phyloP scores from a whole-genome alignment of 2,329 filamentous ascomycete species.

The Zymoseptoria passerinii region DNA sequence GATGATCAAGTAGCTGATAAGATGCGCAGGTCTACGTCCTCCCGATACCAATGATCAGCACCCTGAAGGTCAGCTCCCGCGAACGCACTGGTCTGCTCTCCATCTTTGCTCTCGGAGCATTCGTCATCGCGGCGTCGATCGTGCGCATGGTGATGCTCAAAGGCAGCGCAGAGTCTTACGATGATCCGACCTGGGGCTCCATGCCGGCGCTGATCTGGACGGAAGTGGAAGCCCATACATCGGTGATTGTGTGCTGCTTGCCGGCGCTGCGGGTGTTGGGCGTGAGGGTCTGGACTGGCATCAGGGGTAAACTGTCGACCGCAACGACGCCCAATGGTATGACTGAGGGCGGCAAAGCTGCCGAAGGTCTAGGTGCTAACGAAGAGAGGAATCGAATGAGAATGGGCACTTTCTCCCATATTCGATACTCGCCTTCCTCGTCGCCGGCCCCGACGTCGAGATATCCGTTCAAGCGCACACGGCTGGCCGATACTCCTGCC shows the following conservation, averaged over 20 bases:
- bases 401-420: background rate
- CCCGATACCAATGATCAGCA: conserved; percentile 22
- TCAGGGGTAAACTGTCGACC: background rate
- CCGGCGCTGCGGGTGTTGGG: conserved; percentile 12
- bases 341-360: background rate
- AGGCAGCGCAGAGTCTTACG: conserved; percentile 10
- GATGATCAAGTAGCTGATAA: background rate
- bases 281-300: background rate
- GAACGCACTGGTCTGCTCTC: conserved; percentile 19
- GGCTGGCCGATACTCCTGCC: background rate
- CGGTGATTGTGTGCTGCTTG: conserved; percentile 21
- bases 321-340: background rate
- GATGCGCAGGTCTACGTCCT: conserved; percentile 20
- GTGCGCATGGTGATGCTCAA: conserved; percentile 20
- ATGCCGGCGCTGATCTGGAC: conserved; percentile 21
- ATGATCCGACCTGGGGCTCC: conserved; percentile 21
- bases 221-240: conserved; percentile 21
- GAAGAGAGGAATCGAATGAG: background rate
- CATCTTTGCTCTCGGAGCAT: conserved; percentile 20
- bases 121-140: conserved; percentile 22
- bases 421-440: background rate
- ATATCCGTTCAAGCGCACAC: background rate
- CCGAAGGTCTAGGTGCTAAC: background rate
- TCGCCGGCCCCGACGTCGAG: background rate
- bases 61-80: conserved; percentile 15